Base-by-base conservation (phyloP, 2,329 filamentous ascomycete genomes). In the Pochonia chlamydosporia region DNA sequence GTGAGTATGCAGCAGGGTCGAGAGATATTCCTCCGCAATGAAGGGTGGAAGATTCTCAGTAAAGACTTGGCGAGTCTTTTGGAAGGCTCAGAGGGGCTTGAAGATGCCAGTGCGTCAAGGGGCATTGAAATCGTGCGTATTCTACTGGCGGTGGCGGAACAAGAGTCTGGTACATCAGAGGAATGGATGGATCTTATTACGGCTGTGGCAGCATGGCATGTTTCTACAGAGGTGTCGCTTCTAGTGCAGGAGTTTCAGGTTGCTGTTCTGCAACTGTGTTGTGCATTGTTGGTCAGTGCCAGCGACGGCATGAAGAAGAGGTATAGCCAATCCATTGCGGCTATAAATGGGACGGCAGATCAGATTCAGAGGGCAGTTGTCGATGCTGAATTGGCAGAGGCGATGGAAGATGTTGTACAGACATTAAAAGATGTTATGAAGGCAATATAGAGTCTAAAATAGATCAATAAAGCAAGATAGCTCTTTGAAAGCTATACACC, bases 101-200 rank as follows among this genome's bases (percentile, higher is more conserved):
- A 57, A 6, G 59, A 65, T 4, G 56, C 56, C 5, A 56, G 61
- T 5, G 66, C 72, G 5, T 57, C 65, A 10, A 68, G 78, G 14
- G 81, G 76, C 3, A 66, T 75, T 23, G 77, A 82, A 49, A 73
- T 81, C 35, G 70, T 82, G 10, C 71, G 78, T 2, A 63, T 82
- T 2, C 63, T 85, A 5, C 65, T 81, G 13, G 68, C 70, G 2
- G 59, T 82, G 6, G 68, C 71, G 2, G 78, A 82, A 55, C 61
- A 65, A 28, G 70, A 74, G 52, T 58, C 64, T 0, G 69, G 68
- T 14, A 68, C 71, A 8, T 63, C 66, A 6, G 78, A 82, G 53
- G 69, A 70, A 2, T 83, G 81, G 79, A 76, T 84, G 71, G 67
- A 71, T 28, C 52, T 77, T 7, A 68, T 83, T 28, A 79, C 74